These are phyloP conservation scores for Cyclanthera cordifolia DNA, from an alignment of 306 rosid species.

Conservation along the genomic window DNA sequence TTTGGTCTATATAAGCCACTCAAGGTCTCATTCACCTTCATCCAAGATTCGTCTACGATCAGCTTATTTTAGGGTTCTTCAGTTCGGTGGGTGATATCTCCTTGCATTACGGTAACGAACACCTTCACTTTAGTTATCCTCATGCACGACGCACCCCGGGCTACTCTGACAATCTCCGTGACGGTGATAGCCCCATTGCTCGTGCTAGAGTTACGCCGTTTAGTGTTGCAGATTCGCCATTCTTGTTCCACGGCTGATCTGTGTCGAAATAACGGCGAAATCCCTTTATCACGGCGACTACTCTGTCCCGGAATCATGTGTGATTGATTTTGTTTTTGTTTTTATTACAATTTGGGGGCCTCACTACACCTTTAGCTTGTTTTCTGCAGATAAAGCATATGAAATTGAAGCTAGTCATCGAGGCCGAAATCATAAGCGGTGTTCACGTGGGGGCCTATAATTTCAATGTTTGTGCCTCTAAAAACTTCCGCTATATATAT, in stretches of 20 bases:
- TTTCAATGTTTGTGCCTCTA: constrained; percentile 36
- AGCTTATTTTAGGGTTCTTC: neutral
- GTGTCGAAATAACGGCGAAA: constrained; percentile 49
- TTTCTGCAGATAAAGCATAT: constrained; percentile 23
- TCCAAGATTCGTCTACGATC: neutral
- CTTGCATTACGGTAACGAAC: neutral
- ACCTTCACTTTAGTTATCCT: accelerated
- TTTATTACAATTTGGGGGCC: constrained; percentile 21
- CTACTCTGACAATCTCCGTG: constrained; percentile 29
- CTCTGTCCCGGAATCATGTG: neutral
- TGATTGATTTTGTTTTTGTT: neutral
- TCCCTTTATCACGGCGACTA: neutral
- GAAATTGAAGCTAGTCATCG: constrained; percentile 50
- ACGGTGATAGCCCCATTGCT: constrained; percentile 48
- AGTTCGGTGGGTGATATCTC: neutral
- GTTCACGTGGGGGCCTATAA: constrained; percentile 31
- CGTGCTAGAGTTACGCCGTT: constrained; percentile 41
- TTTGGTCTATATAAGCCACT: neutral
- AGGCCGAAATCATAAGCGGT: constrained; percentile 40
- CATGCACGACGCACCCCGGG: constrained; percentile 52
- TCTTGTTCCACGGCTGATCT: constrained; percentile 31
- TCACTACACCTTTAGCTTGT: constrained; percentile 65
- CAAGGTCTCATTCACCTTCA: neutral
- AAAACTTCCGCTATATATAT: constrained; percentile 25
- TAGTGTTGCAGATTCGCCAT: constrained; percentile 52